Evolutionary conservation across 75 land plant genomes (phyloP).

Genomic region (Pinus albicaulis): DNA sequence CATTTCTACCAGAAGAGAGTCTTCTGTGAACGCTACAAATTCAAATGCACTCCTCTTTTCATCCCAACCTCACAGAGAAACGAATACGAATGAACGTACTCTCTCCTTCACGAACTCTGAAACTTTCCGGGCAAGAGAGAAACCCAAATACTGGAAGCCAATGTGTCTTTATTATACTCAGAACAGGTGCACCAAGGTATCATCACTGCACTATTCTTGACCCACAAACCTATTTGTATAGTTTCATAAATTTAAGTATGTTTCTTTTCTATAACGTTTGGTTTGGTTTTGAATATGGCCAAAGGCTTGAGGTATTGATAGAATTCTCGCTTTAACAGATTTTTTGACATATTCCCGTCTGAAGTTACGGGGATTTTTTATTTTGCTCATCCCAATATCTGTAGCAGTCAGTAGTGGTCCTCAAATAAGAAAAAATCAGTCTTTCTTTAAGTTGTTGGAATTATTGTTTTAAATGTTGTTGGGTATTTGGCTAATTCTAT

Average conservation of each 20-base stretch:
- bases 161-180: constrained; percentile 86
- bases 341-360: not conserved
- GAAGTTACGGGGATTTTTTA: not conserved
- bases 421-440: not conserved
- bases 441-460: not conserved
- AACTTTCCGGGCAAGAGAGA: too few relatives aligned
- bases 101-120: too few relatives aligned
- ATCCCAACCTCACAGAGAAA: too few relatives aligned
- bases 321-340: not conserved
- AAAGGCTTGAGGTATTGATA: not conserved
- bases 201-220: not conserved
- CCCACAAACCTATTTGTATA: not conserved
- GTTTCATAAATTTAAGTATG: not conserved
- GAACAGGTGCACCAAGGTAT: constrained; percentile 70
- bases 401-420: not conserved
- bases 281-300: not conserved
- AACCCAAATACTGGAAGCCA: constrained; percentile 32
- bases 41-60: too few relatives aligned
- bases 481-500: not conserved
- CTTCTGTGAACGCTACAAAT: too few relatives aligned
- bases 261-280: not conserved
- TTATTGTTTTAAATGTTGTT: not conserved
- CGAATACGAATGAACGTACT: too few relatives aligned
- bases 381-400: not conserved
- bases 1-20: too few relatives aligned